Base-by-base conservation (phyloP, 768 basidiomycete genomes). In the Punctularia strigosozonata region DNA sequence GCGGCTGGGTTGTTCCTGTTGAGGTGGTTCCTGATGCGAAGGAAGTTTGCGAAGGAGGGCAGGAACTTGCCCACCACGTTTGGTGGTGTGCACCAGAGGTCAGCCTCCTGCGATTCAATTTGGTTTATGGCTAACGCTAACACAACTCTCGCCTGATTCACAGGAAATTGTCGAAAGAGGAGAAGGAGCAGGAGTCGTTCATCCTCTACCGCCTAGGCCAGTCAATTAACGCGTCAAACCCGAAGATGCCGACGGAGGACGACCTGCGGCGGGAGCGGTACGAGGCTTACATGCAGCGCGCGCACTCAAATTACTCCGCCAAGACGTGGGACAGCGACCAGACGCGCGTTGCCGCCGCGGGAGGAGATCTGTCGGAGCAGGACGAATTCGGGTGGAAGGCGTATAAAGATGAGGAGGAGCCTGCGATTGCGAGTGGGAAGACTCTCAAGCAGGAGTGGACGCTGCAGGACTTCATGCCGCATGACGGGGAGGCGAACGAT, bases 1-100 rank as follows among this genome's bases (percentile, higher is more conserved):
- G 79, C 75, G 39, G 48, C 67, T 10, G 46, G 51, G 4, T 55
- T 83, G 19, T 84, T 84, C 46, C 64, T 56, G 1, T 12, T 71
- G 30, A 59, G 80, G 25, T 81, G 71, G 65, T 56, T 70, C 39
- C 23, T 73, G 32, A 54, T 61, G 18, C 60, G 69, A 37, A 60
- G 67, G 40, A 50, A 56, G 42, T 63, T n/a, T n/a, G n/a, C n/a
- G n/a, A n/a, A n/a, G n/a, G n/a, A n/a, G 55, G 44, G 40, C 14
- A 30, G 46, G 33, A 40, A 8, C 33, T 34, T 10, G 18, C 18
- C 33, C 33, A 19, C 33, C 10, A 10, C 10, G 10, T 30, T 15
- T 43, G 43, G 31, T 41, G 32, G 37, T 40, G 20, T 44, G 47
- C 25, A 43, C 38, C 36, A 25, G 36, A 18, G 30, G 55, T 38